phyloP scores from a whole-genome alignment of 2,329 filamentous ascomycete genomes.

The Fusarium redolens region DNA sequence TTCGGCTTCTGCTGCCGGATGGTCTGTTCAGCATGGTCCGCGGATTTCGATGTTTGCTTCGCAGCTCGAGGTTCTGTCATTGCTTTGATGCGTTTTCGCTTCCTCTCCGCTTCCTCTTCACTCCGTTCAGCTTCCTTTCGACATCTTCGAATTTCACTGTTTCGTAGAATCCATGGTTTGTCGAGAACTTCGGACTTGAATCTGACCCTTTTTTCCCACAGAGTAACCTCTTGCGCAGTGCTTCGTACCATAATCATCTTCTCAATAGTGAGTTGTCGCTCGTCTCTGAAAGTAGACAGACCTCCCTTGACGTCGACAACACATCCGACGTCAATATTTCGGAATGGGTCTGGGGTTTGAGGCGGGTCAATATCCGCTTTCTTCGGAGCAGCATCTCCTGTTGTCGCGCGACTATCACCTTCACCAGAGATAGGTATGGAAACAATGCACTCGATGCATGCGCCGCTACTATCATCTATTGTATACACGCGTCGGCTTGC shows the following conservation, averaged over 20 bases:
- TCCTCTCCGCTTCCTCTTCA: slow-evolving; percentile 43
- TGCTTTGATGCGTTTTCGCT: slow-evolving; percentile 40
- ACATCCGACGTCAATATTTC: slow-evolving; percentile 61
- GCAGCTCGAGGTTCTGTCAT: slow-evolving; percentile 19
- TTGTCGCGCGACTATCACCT: not conserved
- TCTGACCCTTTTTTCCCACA: slow-evolving; percentile 66
- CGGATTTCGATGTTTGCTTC: slow-evolving; percentile 8
- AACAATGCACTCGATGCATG: slow-evolving; percentile 62
- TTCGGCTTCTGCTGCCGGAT: slow-evolving; percentile 23
- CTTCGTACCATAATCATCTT: slow-evolving; percentile 60
- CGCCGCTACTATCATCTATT: slow-evolving; percentile 74
- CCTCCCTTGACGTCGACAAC: slow-evolving; percentile 69
- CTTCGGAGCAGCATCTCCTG: slow-evolving; percentile 5
- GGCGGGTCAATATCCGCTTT: slow-evolving; percentile 2
- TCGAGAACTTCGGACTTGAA: slow-evolving; percentile 64
- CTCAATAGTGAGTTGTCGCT: slow-evolving; percentile 64
- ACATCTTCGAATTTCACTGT: slow-evolving; percentile 61
- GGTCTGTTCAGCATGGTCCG: slow-evolving; percentile 9
- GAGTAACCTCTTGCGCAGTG: slow-evolving; percentile 67
- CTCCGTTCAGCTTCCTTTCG: slow-evolving; percentile 58
- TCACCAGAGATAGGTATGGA: slow-evolving; percentile 12
- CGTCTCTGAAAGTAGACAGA: slow-evolving; percentile 59
- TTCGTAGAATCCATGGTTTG: slow-evolving; percentile 65
- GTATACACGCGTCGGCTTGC: slow-evolving; percentile 61
- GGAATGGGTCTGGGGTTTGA: slow-evolving; percentile 26